Evolutionary conservation across 139 green algal genomes (phyloP).

Genomic region (Tetratostichococcus sp.): DNA sequence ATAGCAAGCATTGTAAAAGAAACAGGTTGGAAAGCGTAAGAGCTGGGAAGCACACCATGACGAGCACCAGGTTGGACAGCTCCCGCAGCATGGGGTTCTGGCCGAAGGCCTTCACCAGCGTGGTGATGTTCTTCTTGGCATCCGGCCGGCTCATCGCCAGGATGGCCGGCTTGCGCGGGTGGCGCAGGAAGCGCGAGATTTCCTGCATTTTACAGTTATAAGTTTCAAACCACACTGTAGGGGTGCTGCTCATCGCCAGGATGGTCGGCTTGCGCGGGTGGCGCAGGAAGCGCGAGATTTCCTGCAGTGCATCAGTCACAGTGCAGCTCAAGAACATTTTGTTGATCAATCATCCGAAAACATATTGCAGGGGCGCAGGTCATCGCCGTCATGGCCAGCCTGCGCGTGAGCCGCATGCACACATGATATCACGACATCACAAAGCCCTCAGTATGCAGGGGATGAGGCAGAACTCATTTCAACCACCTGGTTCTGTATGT

Average conservation of each 20-base stretch:
- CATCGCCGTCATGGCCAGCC: too few relatives aligned
- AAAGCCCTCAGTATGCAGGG: too few relatives aligned
- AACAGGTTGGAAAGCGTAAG: too few relatives aligned
- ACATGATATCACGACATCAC: too few relatives aligned
- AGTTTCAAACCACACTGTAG: too few relatives aligned
- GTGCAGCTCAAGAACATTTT: not conserved
- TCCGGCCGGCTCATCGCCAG: constrained; percentile 90
- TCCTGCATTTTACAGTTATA: too few relatives aligned
- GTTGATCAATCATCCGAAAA: too few relatives aligned
- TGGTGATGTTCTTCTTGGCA: constrained; percentile 96
- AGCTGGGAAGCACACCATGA: constrained; percentile 66
- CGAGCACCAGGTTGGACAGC: constrained; percentile 90
- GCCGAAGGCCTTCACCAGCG: constrained; percentile 82
- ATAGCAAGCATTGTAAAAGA: too few relatives aligned
- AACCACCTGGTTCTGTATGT: too few relatives aligned
- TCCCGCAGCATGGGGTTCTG: constrained; percentile 69
- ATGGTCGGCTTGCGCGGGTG: constrained; percentile 92
- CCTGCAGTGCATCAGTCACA: constrained; percentile 10
- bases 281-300: constrained; percentile 78
- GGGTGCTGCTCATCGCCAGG: constrained; percentile 49
- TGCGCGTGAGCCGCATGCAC: too few relatives aligned
- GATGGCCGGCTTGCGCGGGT: constrained; percentile 90
- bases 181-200: constrained; percentile 81
- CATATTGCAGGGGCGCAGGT: too few relatives aligned
- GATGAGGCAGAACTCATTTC: too few relatives aligned